phyloP scores from a whole-genome alignment of 1,139 yeast genomes.

The Debaryomyces sp. region DNA sequence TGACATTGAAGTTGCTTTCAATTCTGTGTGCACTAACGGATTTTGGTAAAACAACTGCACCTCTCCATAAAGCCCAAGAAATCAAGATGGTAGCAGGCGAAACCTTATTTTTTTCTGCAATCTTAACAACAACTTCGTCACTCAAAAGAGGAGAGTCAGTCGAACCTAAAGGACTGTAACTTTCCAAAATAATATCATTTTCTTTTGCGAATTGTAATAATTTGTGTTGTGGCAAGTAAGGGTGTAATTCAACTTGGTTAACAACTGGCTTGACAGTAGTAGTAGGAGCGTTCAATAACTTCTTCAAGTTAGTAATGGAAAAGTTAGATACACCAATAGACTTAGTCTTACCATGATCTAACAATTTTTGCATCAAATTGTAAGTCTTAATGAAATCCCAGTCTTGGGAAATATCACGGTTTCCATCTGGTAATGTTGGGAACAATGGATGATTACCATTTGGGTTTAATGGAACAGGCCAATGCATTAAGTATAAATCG shows the following conservation, averaged over 20 bases:
- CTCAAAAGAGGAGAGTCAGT: constrained; percentile 63
- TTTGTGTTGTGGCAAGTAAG: constrained; percentile 70
- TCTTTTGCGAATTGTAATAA: constrained; percentile 55
- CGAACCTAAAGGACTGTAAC: constrained; percentile 82
- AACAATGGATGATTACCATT: constrained; percentile 37
- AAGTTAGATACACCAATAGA: constrained; percentile 84
- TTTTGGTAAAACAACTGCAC: constrained; percentile 73
- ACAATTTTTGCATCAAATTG: constrained; percentile 62
- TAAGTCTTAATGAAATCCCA: constrained; percentile 67
- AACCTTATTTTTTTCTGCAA: constrained; percentile 60
- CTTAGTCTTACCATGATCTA: constrained; percentile 53
- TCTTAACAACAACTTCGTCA: constrained; percentile 46
- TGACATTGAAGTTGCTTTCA: constrained; percentile 53
- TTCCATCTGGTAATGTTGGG: constrained; percentile 26
- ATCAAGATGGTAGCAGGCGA: constrained; percentile 64
- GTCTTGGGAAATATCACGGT: constrained; percentile 31
- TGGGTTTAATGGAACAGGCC: constrained; percentile 67
- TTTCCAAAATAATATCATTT: constrained; percentile 64
- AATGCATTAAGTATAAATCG: constrained; percentile 78
- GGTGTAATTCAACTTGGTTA: constrained; percentile 78
- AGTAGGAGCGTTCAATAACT: constrained; percentile 52
- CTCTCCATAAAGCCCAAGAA: constrained; percentile 75
- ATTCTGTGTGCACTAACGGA: constrained; percentile 65
- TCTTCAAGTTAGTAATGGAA: constrained; percentile 50
- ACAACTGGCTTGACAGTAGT: constrained; percentile 64